These are phyloP conservation scores for Chaetomidium leptoderma DNA, from an alignment of 495 filamentous ascomycete species.

Conservation along the genomic window DNA sequence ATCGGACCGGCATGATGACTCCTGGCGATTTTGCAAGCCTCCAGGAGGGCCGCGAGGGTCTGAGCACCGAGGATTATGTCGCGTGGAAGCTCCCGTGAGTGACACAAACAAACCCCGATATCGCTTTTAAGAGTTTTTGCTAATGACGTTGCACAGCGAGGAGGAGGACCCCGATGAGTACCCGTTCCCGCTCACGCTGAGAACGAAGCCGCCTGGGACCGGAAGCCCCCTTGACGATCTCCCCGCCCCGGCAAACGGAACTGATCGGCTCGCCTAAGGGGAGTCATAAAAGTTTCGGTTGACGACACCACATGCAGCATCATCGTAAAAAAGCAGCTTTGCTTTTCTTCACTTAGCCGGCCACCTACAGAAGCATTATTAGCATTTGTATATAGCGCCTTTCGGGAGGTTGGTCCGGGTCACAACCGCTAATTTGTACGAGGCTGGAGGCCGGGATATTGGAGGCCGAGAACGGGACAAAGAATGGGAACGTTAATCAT, in stretches of 20 bases:
- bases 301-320: neutral
- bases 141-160: conserved; percentile 54
- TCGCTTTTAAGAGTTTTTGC: neutral
- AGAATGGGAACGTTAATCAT: conserved; percentile 6
- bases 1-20: conserved; percentile 96
- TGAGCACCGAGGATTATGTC: conserved; percentile 95
- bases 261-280: conserved; percentile 2
- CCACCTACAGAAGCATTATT: neutral
- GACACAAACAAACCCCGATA: neutral
- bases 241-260: conserved; percentile 43
- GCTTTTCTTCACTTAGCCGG: conserved; percentile 7
- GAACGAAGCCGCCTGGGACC: conserved; percentile 44
- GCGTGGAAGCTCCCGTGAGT: conserved; percentile 97
- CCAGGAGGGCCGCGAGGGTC: conserved; percentile 87
- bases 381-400: conserved; percentile 7
- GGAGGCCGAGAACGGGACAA: neutral
- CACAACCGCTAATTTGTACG: neutral
- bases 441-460: neutral
- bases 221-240: conserved; percentile 36
- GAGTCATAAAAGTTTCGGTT: neutral
- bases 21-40: conserved; percentile 95
- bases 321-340: neutral
- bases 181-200: conserved; percentile 81
- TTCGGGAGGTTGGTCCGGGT: neutral
- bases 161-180: conserved; percentile 96